These are phyloP conservation scores for Amaranthus cruentus DNA, from an alignment of 148 eudicot genomes.

Conservation along the genomic window DNA sequence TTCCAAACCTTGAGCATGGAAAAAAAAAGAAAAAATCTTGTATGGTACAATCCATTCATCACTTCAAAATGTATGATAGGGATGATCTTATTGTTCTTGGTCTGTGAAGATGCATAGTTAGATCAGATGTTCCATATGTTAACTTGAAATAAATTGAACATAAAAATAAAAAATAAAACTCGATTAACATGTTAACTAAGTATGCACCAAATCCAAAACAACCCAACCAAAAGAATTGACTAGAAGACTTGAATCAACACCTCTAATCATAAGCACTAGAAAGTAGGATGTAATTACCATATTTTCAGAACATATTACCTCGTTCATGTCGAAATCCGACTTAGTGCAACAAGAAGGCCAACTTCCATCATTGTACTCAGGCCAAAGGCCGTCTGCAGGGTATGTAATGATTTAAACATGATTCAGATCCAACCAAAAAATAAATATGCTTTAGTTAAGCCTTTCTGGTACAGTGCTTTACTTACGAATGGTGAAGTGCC, in stretches of 20 bases:
- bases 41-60: no score
- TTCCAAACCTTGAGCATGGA: neutral
- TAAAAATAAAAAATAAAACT: neutral
- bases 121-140: neutral
- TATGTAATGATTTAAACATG: neutral
- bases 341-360: conserved; percentile 90
- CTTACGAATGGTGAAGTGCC: conserved; percentile 85
- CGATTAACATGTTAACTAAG: neutral
- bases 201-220: neutral
- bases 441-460: neutral
- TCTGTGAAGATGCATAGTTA: neutral
- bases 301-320: conserved; percentile 38
- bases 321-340: conserved; percentile 52
- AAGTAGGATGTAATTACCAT: neutral
- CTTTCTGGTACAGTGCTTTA: conserved; percentile 10
- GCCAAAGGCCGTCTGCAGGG: conserved; percentile 85
- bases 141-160: neutral
- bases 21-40: no score
- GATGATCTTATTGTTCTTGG: no score
- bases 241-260: neutral
- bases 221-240: neutral
- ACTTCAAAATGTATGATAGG: no score
- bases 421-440: neutral
- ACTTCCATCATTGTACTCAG: conserved; percentile 86
- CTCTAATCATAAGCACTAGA: neutral